Evolutionary conservation across 345 rosid species (phyloP).

Genomic region (Acer yangbiense): DNA sequence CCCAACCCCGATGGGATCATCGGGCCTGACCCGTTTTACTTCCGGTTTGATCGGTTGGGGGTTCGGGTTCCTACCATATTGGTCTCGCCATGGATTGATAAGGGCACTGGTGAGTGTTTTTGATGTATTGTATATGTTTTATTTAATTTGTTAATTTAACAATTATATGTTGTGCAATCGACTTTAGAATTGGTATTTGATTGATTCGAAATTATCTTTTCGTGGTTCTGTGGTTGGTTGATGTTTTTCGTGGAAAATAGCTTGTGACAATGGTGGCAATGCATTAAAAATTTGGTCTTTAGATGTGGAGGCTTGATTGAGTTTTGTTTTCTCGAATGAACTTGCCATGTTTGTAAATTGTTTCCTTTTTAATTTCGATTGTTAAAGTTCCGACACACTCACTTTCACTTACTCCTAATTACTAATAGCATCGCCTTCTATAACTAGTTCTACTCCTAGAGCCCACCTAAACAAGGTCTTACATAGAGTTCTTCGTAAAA

Average conservation of each 20-base stretch:
- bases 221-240: background rate
- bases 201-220: background rate
- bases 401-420: no score
- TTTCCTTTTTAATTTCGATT: background rate
- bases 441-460: no score
- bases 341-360: background rate
- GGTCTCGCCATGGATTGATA: conserved; percentile 94
- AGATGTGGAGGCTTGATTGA: background rate
- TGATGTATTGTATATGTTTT: no score
- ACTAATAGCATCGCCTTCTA: no score
- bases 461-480: no score
- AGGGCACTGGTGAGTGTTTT: conserved; percentile 70
- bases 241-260: no score
- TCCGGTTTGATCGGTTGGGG: conserved; percentile 87
- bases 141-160: no score
- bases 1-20: conserved; percentile 93
- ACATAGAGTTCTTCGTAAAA: no score
- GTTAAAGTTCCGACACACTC: background rate
- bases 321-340: background rate
- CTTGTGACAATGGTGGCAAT: no score
- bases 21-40: conserved; percentile 90
- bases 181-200: background rate
- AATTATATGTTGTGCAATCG: no score
- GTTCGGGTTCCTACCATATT: conserved; percentile 87
- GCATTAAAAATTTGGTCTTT: background rate